Evolutionary conservation across 2,329 filamentous ascomycete species (phyloP), one percentile per base, ranked within the genome.

Genomic region (Boeremia lycopersici): DNA sequence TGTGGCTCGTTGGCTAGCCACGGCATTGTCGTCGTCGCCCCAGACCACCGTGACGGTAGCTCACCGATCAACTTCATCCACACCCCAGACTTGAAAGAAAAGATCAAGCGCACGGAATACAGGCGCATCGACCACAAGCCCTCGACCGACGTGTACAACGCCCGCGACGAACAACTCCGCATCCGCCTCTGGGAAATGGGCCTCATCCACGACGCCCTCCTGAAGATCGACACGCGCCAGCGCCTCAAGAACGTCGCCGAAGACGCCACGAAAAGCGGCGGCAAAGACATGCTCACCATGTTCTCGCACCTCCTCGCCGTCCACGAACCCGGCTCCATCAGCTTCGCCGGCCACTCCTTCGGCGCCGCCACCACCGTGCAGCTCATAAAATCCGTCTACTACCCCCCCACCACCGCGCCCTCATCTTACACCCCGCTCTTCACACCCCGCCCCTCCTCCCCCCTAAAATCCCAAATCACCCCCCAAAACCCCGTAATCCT

Each of bases 21-120:
- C 67, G 91, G 91, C 35, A 81, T 93, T 19, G 85, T 95, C 7
- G 90, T 96, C 2, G 78, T 93, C 48, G 91, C 90, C 53, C 86
- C 90, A 0, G 91, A 96, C 67, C 91, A 96, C 70, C 84, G 91
- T 39, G 91, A 96, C 67, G 90, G 90, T 46, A 93, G 89, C 70
- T 83, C 89, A 2, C 88, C 91, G 1, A 81, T 91, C n/a, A 85
- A 88, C 0, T 86, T 89, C 62, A 80, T 96, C 39, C 86, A 89
- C 25, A 80, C 84, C 7, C 84, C 87, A 2, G 64, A 68, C 1
- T 78, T 70, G 30, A 71, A 76, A 50, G 70, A 75, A 28, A 71
- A 75, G 49, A 62, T 72, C 12, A 72, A 70, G 43, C 70, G 66
- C n/a, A 70, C 82, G 6, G 71, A 77, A n/a, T 80, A 81, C 48